A percentile compares a stretch with the other conserved stretches of the same genome.
phyloP scores from a whole-genome alignment of 164 flowering plant genomes.

The Vitis cinerea region DNA sequence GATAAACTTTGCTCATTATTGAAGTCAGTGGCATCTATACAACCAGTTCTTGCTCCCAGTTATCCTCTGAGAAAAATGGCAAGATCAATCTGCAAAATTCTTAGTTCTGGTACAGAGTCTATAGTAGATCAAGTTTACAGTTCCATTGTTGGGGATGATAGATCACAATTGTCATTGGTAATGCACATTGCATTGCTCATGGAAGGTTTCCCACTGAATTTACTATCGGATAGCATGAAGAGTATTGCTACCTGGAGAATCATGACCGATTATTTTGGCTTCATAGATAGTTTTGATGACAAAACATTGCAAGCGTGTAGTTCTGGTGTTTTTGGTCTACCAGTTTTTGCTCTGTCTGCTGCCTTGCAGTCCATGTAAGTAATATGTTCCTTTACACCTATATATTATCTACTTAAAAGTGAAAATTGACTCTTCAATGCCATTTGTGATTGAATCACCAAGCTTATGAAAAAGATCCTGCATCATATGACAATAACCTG shows the following conservation, averaged over 20 bases:
- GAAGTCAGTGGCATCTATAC: conserved; percentile 38
- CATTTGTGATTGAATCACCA: neutral
- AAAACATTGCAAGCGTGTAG: conserved; percentile 20
- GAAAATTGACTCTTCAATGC: neutral
- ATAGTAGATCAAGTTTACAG: conserved; percentile 46
- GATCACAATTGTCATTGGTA: conserved; percentile 35
- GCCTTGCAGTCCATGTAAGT: conserved; percentile 71
- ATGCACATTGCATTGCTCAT: conserved; percentile 54
- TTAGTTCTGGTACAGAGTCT: conserved; percentile 39
- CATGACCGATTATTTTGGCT: conserved; percentile 42
- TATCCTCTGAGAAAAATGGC: conserved; percentile 71
- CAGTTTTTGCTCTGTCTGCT: conserved; percentile 64
- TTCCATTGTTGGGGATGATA: conserved; percentile 30
- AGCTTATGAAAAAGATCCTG: no score
- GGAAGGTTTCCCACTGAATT: conserved; percentile 81
- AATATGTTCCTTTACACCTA: neutral
- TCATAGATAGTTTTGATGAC: conserved; percentile 48
- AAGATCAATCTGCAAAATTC: conserved; percentile 56
- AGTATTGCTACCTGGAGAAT: conserved; percentile 43
- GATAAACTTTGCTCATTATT: conserved; percentile 54
- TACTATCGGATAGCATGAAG: conserved; percentile 55
- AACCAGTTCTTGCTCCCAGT: conserved; percentile 37
- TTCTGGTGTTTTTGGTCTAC: conserved; percentile 39
- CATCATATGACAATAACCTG: neutral
- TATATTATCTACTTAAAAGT: neutral